These are phyloP conservation scores for Trichomonas vaginalis DNA, from an alignment of 208 protist species.

Conservation along the genomic window DNA sequence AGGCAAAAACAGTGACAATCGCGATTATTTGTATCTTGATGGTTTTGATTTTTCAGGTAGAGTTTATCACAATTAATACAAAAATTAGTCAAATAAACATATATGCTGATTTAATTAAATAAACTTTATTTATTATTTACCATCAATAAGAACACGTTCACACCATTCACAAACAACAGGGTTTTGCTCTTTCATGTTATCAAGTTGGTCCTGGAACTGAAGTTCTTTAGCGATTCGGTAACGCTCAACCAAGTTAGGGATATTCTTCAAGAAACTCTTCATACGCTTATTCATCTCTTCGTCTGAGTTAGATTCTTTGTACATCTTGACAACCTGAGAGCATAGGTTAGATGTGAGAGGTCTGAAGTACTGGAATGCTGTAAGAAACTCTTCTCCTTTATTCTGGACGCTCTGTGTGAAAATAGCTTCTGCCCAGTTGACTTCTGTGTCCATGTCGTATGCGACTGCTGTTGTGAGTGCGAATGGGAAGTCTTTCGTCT, in stretches of 20 bases:
- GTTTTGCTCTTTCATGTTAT: neutral
- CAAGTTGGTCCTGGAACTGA: neutral
- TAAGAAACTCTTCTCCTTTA: neutral
- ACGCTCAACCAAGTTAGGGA: neutral
- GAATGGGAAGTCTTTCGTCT: conserved; percentile 7
- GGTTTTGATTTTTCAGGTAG: too few species aligned
- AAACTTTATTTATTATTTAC: too few species aligned
- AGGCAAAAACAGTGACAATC: too few species aligned
- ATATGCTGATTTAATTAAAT: too few species aligned
- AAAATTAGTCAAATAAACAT: too few species aligned
- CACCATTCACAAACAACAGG: conserved; percentile 2
- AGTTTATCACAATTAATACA: too few species aligned
- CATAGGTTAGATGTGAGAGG: neutral
- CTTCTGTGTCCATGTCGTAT: neutral
- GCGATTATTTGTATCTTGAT: too few species aligned
- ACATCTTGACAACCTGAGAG: neutral
- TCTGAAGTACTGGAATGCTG: conserved; percentile 15
- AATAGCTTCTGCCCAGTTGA: neutral
- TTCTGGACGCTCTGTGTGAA: neutral
- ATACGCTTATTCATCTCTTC: neutral
- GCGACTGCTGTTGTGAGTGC: neutral
- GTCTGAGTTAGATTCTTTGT: neutral
- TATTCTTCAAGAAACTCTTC: neutral
- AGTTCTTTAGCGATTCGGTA: neutral
- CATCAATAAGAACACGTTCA: neutral